Evolutionary conservation across 495 filamentous ascomycete species (phyloP).

Genomic region (Daldinia childiae): DNA sequence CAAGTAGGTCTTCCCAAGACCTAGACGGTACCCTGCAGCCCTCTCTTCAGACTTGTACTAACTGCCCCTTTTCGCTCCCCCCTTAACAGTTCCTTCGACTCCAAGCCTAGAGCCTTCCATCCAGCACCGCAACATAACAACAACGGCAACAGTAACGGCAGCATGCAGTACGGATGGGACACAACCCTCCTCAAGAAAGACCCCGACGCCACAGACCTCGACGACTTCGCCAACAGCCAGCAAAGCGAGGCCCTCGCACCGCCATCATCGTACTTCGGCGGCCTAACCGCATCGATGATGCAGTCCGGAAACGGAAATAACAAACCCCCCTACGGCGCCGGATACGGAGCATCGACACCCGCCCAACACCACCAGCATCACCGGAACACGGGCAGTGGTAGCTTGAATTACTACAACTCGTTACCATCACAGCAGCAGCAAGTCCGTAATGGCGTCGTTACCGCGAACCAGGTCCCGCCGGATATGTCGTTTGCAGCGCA

Average conservation of each 20-base stretch:
- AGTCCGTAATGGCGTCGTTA: not conserved
- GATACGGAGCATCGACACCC: not conserved
- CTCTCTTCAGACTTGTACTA: not conserved
- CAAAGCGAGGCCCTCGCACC: slow-evolving; percentile 4
- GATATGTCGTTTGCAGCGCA: not conserved
- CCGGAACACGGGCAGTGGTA: too few species aligned
- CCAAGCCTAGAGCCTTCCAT: slow-evolving; percentile 12
- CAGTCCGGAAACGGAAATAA: not conserved
- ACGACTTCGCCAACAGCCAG: not conserved
- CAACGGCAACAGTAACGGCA: not conserved
- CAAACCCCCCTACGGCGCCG: not conserved
- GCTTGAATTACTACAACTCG: slow-evolving; percentile 11
- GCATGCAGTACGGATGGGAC: not conserved
- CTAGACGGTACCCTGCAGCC: not conserved
- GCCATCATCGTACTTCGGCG: slow-evolving; percentile 15
- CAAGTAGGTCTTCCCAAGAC: slow-evolving; percentile 12
- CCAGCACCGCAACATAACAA: slow-evolving; percentile 4
- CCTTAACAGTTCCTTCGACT: slow-evolving; percentile 12
- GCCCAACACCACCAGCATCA: not conserved
- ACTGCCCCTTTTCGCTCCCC: not conserved
- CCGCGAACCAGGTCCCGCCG: not conserved
- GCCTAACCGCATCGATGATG: not conserved
- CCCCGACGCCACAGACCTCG: not conserved
- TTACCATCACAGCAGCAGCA: not conserved
- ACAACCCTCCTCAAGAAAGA: not conserved